phyloP scores from a whole-genome alignment of 768 basidiomycete species.

The Terana coerulea region DNA sequence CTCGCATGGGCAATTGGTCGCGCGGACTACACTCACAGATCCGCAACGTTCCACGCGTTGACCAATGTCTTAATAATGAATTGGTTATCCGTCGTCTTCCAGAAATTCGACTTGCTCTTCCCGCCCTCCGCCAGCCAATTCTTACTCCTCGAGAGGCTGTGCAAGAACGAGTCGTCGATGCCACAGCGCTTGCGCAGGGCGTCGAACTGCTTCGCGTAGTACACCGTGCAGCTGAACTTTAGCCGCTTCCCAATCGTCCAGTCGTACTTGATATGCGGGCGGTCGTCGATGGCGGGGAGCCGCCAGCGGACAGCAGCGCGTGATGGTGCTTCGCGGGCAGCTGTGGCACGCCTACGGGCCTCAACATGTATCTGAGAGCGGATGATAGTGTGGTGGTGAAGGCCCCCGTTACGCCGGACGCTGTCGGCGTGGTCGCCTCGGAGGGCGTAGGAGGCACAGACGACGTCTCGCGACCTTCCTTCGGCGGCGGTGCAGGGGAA shows the following conservation, averaged over 20 bases:
- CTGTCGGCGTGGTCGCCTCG: constrained; percentile 9
- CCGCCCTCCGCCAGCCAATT: constrained; percentile 78
- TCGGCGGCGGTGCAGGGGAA: constrained; percentile 21
- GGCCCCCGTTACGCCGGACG: constrained; percentile 28
- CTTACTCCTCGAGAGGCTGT: constrained; percentile 54
- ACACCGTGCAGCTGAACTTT: constrained; percentile 78
- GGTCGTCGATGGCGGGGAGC: constrained; percentile 51
- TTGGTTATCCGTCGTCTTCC: constrained; percentile 74
- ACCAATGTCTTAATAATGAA: constrained; percentile 86
- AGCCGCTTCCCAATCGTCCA: constrained; percentile 73
- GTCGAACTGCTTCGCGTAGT: constrained; percentile 82
- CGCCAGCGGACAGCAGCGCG: constrained; percentile 40
- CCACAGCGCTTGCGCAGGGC: constrained; percentile 61
- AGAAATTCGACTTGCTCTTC: constrained; percentile 78
- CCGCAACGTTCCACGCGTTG: constrained; percentile 84
- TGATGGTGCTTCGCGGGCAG: constrained; percentile 45
- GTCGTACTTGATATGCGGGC: constrained; percentile 81
- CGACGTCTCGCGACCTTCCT: constrained; percentile 8
- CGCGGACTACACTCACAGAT: constrained; percentile 50
- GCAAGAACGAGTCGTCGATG: constrained; percentile 52
- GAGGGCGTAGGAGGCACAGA: constrained; percentile 2
- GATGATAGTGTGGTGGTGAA: constrained; percentile 52
- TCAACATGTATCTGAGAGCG: constrained; percentile 59
- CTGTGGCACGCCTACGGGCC: constrained; percentile 29
- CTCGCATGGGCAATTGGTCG: background rate